Evolutionary conservation across 352 stramenopile genomes (phyloP).

Genomic region (Phytophthora sp.): DNA sequence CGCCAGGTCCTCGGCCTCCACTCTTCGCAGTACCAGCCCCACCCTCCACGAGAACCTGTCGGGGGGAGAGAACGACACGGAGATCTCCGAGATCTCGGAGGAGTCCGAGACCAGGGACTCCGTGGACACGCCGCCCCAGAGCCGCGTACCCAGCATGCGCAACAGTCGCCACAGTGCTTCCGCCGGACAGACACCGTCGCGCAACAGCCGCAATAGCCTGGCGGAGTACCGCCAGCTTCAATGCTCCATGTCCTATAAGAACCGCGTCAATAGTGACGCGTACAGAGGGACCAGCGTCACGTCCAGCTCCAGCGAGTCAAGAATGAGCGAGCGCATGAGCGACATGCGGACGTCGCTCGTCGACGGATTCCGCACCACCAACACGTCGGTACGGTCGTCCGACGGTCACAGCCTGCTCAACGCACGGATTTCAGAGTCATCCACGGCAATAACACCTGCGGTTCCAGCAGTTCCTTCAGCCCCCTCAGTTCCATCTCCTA

Average conservation of each 20-base stretch:
- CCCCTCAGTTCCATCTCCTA: background rate
- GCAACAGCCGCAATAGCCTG: slow-evolving; percentile 50
- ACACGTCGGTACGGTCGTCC: slow-evolving; percentile 29
- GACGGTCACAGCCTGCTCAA: slow-evolving; percentile 31
- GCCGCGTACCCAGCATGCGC: slow-evolving; percentile 24
- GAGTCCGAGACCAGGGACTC: slow-evolving; percentile 35
- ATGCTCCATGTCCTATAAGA: slow-evolving; percentile 90
- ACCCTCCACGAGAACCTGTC: slow-evolving; percentile 51
- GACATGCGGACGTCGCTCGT: slow-evolving; percentile 34
- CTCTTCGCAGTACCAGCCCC: slow-evolving; percentile 40
- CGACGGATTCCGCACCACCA: slow-evolving; percentile 33
- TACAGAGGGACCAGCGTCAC: slow-evolving; percentile 29
- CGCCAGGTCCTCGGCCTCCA: slow-evolving; percentile 58
- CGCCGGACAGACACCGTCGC: slow-evolving; percentile 6
- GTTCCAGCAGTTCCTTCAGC: background rate
- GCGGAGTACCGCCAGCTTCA: slow-evolving; percentile 78
- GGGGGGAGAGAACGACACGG: slow-evolving; percentile 44
- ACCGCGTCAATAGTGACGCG: slow-evolving; percentile 52
- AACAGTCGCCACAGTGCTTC: slow-evolving; percentile 37
- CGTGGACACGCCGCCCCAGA: slow-evolving; percentile 20
- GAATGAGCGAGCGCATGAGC: slow-evolving; percentile 37
- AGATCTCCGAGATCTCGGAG: slow-evolving; percentile 35
- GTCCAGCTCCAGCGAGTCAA: slow-evolving; percentile 30
- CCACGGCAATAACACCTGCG: slow-evolving; percentile 26
- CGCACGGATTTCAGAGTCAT: slow-evolving; percentile 37